Base-by-base conservation (phyloP, 495 filamentous ascomycete genomes). In the Penicillium arizonense region DNA sequence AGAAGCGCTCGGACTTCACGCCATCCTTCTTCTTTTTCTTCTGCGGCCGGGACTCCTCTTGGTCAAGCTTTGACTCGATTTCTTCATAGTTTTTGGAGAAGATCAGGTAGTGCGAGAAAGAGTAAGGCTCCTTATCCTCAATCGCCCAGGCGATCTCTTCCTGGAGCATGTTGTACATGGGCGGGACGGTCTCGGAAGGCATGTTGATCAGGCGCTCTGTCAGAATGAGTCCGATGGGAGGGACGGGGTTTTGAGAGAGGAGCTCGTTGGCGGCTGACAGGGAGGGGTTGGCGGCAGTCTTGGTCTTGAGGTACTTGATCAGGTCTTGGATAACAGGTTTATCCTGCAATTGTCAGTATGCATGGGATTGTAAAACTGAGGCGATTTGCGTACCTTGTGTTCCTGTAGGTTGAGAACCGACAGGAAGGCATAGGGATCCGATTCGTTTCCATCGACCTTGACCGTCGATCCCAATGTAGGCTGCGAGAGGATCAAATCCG, bases 161-260 rank as follows among this genome's bases (percentile, higher is more conserved):
- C 34, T 88, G 77, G 33, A 99, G 81, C 90, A 96, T 96, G 56
- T 78, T 85, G 80, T 97, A 97, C 91, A 99, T 92, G 9, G 95
- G 93, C 32, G 95, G 94, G 18, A 92, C 80, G 44, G 96, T 84
- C 71, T 97, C 88, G 23, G 88, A 77, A 14, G 95, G 95, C 77
- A 96, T 90, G 72, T 99, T 99, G 77, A 97, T 88, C 53, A 97
- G 69, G 13, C 94, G 83, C 69, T 99, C 95, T 0, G 90, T 88
- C 24, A 99, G 76, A 36, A 99, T 82, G 6, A 99, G 76, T 0
- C 94, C 95, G 37, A 96, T 81, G 42, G 82, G 77, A 4, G 83
- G 76, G 8, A 71, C 54, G 8, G 73, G 74, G 5, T 69, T 62
- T 5, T 81, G 73, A 3, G 80, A 70, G 28, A 91, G 71, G 36